A percentile compares a stretch with the other conserved stretches of the same genome.
These are phyloP conservation scores for Annulohypoxylon nitens DNA, from an alignment of 495 filamentous ascomycete species.

Conservation along the genomic window DNA sequence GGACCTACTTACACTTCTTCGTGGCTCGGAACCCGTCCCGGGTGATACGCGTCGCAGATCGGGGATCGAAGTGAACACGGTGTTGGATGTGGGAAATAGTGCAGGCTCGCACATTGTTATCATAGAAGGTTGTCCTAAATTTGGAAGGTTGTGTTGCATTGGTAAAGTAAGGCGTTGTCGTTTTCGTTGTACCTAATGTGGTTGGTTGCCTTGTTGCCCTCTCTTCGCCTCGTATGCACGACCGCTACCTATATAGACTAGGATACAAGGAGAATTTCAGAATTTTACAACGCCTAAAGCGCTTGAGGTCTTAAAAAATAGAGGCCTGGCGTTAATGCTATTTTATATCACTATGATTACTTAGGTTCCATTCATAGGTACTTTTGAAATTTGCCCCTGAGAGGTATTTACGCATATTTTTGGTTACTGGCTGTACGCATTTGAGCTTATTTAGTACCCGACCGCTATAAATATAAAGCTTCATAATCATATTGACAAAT, in stretches of 20 bases:
- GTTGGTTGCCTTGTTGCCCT: background rate
- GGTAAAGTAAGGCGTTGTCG: background rate
- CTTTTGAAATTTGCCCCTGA: background rate
- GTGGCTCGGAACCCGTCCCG: background rate
- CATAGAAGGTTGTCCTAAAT: slow-evolving; percentile 7
- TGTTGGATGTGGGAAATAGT: background rate
- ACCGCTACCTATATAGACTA: background rate
- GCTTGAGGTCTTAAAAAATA: background rate
- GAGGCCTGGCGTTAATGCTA: no score
- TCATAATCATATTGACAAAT: no score
- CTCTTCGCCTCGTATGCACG: background rate
- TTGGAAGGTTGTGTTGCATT: background rate
- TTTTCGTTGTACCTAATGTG: background rate
- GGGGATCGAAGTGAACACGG: slow-evolving; percentile 4
- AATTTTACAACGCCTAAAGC: no score
- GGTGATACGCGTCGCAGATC: background rate
- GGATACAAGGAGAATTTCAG: background rate
- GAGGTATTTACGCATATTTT: background rate
- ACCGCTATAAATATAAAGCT: no score
- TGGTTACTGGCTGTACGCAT: background rate
- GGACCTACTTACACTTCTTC: slow-evolving; percentile 14
- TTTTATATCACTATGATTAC: no score
- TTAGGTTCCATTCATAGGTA: background rate
- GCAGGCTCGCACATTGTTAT: background rate
- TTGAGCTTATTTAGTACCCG: no score